Percentiles rank a stretch among this genome's conserved stretches.
Conservation (phyloP, 805 yeast species). For the Yamadazyma insecticola region DNA sequence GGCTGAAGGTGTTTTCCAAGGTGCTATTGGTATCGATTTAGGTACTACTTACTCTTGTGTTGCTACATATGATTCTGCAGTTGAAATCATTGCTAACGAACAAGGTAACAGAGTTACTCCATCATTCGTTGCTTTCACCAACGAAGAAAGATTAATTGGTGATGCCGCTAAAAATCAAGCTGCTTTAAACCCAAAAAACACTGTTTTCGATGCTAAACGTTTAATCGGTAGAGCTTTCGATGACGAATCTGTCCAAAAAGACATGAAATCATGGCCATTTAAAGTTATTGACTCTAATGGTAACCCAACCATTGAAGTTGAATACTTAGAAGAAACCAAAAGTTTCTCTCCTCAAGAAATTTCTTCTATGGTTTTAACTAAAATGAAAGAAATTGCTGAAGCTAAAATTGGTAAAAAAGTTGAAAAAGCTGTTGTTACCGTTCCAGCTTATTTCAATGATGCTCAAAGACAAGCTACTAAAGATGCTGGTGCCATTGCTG, state of each 20-base stretch:
- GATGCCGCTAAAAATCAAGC: conserved; percentile 50
- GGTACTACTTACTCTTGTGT: conserved; percentile 51
- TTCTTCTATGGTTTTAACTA: conserved; percentile 46
- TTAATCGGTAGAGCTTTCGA: conserved; percentile 58
- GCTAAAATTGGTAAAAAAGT: conserved; percentile 80
- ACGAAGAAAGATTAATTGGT: conserved; percentile 49
- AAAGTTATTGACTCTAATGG: conserved; percentile 41
- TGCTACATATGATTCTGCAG: conserved; percentile 47
- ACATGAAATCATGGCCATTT: conserved; percentile 46
- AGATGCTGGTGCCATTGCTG: conserved; percentile 50
- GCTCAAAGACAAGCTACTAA: conserved; percentile 50
- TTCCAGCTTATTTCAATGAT: conserved; percentile 48
- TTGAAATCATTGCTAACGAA: conserved; percentile 47
- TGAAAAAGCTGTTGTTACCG: conserved; percentile 46
- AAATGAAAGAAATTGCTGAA: conserved; percentile 74
- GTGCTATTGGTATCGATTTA: conserved; percentile 59
- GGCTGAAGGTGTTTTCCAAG: conserved; percentile 99
- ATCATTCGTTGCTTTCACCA: conserved; percentile 46
- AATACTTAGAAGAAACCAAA: conserved; percentile 45
- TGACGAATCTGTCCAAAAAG: conserved; percentile 58
- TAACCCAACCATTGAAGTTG: conserved; percentile 44
- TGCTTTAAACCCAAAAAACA: conserved; percentile 47
- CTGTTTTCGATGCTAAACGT: conserved; percentile 48
- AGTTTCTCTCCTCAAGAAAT: conserved; percentile 46
- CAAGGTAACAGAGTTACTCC: conserved; percentile 52